Conservation (phyloP, 495 filamentous ascomycete genomes). For the Penicillium atrosanguineum region DNA sequence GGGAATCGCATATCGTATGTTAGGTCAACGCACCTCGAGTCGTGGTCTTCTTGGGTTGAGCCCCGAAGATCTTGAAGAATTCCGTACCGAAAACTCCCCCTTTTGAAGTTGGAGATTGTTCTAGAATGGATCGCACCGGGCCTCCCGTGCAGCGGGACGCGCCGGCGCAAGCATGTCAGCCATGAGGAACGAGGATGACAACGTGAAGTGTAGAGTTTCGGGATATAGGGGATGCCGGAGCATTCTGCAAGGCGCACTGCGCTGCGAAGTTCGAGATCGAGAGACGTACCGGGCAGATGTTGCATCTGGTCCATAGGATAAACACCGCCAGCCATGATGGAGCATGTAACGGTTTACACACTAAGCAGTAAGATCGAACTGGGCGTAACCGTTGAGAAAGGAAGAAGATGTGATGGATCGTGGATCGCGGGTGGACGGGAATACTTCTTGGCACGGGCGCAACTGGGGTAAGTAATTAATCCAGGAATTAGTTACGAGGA, state of each 20-base stretch:
- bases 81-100: slow-evolving; percentile 29
- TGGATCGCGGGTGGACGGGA: slow-evolving; percentile 4
- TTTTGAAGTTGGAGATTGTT: slow-evolving; percentile 28
- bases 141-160: slow-evolving; percentile 15
- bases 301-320: slow-evolving; percentile 28
- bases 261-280: background rate
- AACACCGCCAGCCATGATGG: slow-evolving; percentile 25
- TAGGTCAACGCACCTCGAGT: slow-evolving; percentile 27
- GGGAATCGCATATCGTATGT: background rate
- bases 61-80: slow-evolving; percentile 38
- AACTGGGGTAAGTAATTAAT: too few species aligned
- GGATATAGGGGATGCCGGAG: background rate
- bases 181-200: background rate
- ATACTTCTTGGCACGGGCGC: background rate
- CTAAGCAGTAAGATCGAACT: background rate
- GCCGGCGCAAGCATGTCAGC: slow-evolving; percentile 12
- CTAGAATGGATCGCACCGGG: slow-evolving; percentile 16
- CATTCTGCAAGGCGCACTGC: background rate
- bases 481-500: too few species aligned
- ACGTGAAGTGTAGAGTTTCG: background rate
- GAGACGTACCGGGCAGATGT: slow-evolving; percentile 20
- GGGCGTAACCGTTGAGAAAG: background rate
- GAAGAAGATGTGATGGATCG: slow-evolving; percentile 11
- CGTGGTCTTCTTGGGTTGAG: slow-evolving; percentile 29
- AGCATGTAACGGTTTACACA: slow-evolving; percentile 1